Evolutionary conservation across 2,329 filamentous ascomycete genomes (phyloP), one percentile per base, ranked within the genome.

Genomic region (Scedosporium minutisporum): DNA sequence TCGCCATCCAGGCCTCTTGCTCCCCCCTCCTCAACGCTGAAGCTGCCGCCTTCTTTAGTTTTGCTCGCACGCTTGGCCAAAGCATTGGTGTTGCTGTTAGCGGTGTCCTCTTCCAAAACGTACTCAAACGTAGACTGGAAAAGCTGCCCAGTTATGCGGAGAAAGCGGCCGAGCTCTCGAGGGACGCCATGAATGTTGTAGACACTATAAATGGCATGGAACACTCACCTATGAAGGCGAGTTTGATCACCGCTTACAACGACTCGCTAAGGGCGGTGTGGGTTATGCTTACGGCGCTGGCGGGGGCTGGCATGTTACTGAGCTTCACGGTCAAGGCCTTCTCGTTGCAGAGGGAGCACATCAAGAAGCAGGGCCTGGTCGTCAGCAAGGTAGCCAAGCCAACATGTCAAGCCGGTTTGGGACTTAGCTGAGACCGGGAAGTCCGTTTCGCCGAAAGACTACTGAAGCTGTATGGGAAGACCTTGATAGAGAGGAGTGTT

Each of bases 31-130:
- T 77, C 1, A 78, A 78, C 63, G 77, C 79, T 63, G 81, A 87
- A 67, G 81, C 86, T 48, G 81, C 84, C 1, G 86, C 83, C 12
- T 83, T 90, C 76, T 88, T 87, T 72, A 82, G 81, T 61, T 90
- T 91, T 75, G 63, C 70, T 55, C 67, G 68, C 25, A 65, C 68
- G 6, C 67, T 71, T 58, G 69, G 69, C 62, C 68, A 69, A 42
- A 69, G 66, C 55, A 65, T 71, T 48, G 69, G 69, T 42, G 67
- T 71, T 3, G 68, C 69, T 23, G 62, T 67, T 86, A 90, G n/a
- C n/a, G n/a, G n/a, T n/a, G n/a, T n/a, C n/a, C n/a, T n/a, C n/a
- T n/a, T n/a, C n/a, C n/a, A n/a, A 72, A 90, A 89, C 66, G 78
- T 79, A 63, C 82, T 87, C 73, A 75, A 74, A 61, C 73, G 72